Evolutionary conservation across 108 stramenopile genomes (phyloP).

Genomic region (Cylindrotheca closterium): DNA sequence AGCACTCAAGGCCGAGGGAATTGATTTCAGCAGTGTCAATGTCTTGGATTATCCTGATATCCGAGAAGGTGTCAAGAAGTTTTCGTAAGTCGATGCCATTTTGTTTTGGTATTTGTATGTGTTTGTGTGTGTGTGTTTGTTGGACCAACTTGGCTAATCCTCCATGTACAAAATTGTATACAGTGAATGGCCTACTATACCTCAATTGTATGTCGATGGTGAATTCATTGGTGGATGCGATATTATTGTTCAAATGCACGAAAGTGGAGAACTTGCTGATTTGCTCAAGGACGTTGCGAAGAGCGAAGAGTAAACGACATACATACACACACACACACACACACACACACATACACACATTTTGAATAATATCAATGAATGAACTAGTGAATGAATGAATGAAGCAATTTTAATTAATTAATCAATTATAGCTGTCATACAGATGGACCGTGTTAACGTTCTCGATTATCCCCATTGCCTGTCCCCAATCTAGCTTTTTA

Average conservation of each 20-base stretch:
- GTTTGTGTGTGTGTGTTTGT: neutral
- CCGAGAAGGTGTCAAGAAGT: constrained; percentile 84
- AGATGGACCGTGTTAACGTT: too few species aligned
- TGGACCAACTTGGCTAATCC: too few species aligned
- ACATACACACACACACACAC: neutral
- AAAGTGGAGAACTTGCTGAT: constrained; percentile 87
- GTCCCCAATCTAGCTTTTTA: neutral
- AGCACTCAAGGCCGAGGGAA: constrained; percentile 84
- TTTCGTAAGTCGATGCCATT: constrained; percentile 20
- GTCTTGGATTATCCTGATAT: constrained; percentile 95
- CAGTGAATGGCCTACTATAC: constrained; percentile 57
- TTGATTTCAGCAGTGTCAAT: constrained; percentile 95
- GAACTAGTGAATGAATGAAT: too few species aligned
- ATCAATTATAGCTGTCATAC: too few species aligned
- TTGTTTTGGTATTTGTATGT: constrained; percentile 4
- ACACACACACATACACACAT: neutral
- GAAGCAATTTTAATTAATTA: neutral
- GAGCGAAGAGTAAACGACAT: constrained; percentile 11
- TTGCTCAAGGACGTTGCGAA: constrained; percentile 60
- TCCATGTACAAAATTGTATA: neutral
- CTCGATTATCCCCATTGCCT: too few species aligned
- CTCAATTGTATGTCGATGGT: constrained; percentile 94
- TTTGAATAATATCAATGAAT: constrained; percentile 2
- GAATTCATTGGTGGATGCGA: constrained; percentile 98
- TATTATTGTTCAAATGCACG: constrained; percentile 90